These are phyloP conservation scores for Astrocystis sublimbata DNA, from an alignment of 495 filamentous ascomycete genomes.

Conservation along the genomic window DNA sequence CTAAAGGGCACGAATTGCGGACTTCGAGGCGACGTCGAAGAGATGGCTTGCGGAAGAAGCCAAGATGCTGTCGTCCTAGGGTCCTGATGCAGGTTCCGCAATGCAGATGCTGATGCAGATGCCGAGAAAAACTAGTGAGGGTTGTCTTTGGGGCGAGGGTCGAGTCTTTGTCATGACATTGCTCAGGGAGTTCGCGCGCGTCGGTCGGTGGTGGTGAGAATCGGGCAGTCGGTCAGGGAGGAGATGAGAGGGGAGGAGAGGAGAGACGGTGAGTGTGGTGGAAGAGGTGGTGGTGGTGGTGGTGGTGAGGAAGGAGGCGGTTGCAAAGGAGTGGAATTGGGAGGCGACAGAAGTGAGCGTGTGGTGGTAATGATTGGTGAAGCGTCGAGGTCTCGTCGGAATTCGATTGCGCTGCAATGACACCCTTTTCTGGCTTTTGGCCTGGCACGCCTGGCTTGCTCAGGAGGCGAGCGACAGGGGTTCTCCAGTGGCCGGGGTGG, in stretches of 20 bases:
- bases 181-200: conserved; percentile 12
- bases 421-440: conserved; percentile 18
- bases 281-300: too few relatives aligned
- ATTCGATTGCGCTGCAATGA: conserved; percentile 23
- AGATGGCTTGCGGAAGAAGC: background rate
- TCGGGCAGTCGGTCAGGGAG: background rate
- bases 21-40: background rate
- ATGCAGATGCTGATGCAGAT: conserved; percentile 21
- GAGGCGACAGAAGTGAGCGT: background rate
- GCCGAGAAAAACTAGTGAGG: conserved; percentile 17
- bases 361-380: conserved; percentile 9
- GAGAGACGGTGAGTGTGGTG: background rate
- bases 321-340: too few relatives aligned
- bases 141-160: conserved; percentile 27
- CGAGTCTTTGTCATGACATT: conserved; percentile 32
- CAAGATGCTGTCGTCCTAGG: conserved; percentile 7
- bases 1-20: background rate
- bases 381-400: conserved; percentile 4
- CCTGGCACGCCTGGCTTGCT: conserved; percentile 20
- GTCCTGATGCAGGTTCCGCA: conserved; percentile 18
- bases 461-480: conserved; percentile 22
- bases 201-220: background rate
- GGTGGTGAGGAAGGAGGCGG: too few relatives aligned
- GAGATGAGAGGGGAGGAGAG: conserved; percentile 8
- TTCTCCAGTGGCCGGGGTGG: conserved; percentile 6